Base-by-base conservation (phyloP, 2,329 filamentous ascomycete species). In the Thielaviopsis populi region DNA sequence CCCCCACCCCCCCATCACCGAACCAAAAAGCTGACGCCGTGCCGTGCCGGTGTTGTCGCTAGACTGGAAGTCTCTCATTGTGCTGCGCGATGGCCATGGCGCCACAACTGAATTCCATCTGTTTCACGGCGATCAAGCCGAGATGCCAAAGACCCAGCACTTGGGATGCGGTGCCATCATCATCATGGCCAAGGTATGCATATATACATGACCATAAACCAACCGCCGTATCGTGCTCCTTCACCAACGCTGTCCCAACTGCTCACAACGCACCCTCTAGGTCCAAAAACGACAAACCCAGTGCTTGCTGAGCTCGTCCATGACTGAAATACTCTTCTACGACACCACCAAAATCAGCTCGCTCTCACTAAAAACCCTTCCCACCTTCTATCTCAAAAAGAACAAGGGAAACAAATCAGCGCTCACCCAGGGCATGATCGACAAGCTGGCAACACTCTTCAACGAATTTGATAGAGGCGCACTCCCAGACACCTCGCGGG, bases 21-120 rank as follows among this genome's bases (percentile, higher is more conserved):
- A n/a, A n/a, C n/a, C n/a, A n/a, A n/a, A n/a, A 54, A 59, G 41
- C 54, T 48, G 50, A 63, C 50, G n/a, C n/a, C n/a, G 13, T 17
- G 11, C 22, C 43, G n/a, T 50, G 22, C 46, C 10, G 8, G 37
- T 13, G 7, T 6, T 17, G 24, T 15, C 4, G 19, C 11, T 8
- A 63, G 56, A 53, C 15, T 50, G 43, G 37, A 53, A 22, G 42
- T 27, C 41, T 19, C 54, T 61, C 22, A n/a, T 61, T 17, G 41
- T 30, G 10, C 13, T 61, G 4, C 59, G 59, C 11, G 59, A 61
- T 17, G 15, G 17, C 41, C 37, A 8, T 1, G 42, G 42, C 42
- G 4, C 37, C 3, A 7, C 19, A 7, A 13, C 40, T 2, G 59
- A 61, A n/a, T 24, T 61, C 30, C 17, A 22, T 50, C 42, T 48